Evolutionary conservation across 257 asterid species (phyloP), one percentile per base, ranked within the genome.

Genomic region (Euphrasia confusa): DNA sequence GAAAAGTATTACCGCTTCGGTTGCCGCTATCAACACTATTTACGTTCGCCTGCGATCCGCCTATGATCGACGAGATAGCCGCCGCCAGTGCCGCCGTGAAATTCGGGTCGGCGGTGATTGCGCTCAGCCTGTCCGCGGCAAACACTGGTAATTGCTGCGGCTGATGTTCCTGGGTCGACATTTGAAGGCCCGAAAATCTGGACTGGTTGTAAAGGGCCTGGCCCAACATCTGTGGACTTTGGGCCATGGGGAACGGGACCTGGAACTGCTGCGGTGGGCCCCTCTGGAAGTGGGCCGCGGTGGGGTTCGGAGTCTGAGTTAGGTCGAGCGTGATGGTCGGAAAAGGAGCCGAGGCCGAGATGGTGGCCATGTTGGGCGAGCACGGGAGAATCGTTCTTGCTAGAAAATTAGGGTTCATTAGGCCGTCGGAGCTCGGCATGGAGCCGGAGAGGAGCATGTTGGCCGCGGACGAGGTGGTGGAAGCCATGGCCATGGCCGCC

Each of bases 401-500:
- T 1, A 84, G 78, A 59, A 83, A 74, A 55, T 78, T 83, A 1
- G 92, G 81, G 42, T 83, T 83, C 89, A 83, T 83, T 9, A 85
- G 4, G 5, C 87, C 89, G 40, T 88, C 96, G 1, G 81, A 79
- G 68, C 95, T 85, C 12, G 95, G 73, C 86, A 77, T 83, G 47
- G 95, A 78, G 8, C 95, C 96, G 0, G 96, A 88, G 3, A 88
- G 82, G 1, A 88, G 77, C 96, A 88, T 88, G 66, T 44, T 85
- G 1, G 87, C 96, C 0, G 96, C 96, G 0, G 95, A 87, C 0
- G 92, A 76, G 58, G 96, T 88, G 10, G 95, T 85, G 3, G 89
- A 79, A 0, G 95, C 95, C 96, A 88, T 85, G 4, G 92, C 92
- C 89, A 83, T 80, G 65, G 96, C 96, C 0, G 95, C 88, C 14